Conservation (phyloP, 352 stramenopile genomes). For the Phytopythium boreale region DNA sequence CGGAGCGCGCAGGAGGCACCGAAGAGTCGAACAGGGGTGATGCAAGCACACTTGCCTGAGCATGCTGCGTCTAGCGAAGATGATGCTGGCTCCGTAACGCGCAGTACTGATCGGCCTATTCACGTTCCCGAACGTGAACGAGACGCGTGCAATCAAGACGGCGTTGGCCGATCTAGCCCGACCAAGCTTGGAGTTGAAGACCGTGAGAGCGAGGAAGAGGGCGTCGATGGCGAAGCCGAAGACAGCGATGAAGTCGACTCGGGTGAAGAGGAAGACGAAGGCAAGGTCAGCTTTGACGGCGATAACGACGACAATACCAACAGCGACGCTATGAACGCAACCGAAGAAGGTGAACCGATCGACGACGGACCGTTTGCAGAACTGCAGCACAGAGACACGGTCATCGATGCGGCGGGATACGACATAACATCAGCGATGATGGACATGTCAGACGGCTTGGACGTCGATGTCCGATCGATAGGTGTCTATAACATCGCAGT, state of each 20-base stretch:
- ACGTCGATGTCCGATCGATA: constrained; percentile 48
- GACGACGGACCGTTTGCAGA: not conserved
- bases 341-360: not conserved
- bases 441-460: constrained; percentile 2
- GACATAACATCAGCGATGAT: not conserved
- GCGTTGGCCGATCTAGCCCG: not conserved
- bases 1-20: constrained; percentile 3
- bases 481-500: constrained; percentile 50
- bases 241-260: not conserved
- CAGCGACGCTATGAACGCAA: not conserved
- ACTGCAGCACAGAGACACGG: not conserved
- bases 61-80: not conserved
- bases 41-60: not conserved
- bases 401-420: not conserved
- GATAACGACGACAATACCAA: not conserved
- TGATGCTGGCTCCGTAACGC: not conserved
- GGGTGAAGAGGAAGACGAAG: not conserved
- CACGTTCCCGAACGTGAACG: not conserved
- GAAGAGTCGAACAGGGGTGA: not conserved
- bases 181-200: not conserved
- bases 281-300: not conserved
- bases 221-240: not conserved
- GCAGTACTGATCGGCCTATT: not conserved
- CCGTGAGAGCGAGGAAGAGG: not conserved
- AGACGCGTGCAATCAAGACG: not conserved